Base-by-base conservation (phyloP, 2,329 filamentous ascomycete species). In the Cladorrhinum sp. region DNA sequence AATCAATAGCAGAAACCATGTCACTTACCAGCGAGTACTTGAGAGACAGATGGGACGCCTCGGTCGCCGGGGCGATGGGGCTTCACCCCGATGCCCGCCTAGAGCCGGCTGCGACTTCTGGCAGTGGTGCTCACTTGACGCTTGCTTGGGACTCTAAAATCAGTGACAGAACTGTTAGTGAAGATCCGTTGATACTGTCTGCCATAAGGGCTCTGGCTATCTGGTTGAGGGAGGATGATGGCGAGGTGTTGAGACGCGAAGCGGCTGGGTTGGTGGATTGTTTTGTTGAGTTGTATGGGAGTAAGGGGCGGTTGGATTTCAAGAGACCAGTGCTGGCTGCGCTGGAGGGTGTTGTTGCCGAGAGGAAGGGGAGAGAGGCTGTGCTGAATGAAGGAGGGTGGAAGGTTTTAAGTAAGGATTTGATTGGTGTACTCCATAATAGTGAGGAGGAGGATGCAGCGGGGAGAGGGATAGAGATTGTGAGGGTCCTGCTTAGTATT, bases 171-270 rank as follows among this genome's bases (percentile, higher is more conserved):
- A 75, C 79, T 8, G 86, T 77, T 2, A 75, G 77, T 1, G 74
- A 79, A 6, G 87, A 90, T 66, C 80, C 83, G 1, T 75, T 90
- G 7, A 76, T 87, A 1, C 77, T 87, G 1, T 81, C 86, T 2
- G 80, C 83, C 0, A 72, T 89, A 21, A 76, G 84, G 50, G 75
- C 82, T 0, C 68, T 90, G 28, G 80, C 85, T 1, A 78, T 89
- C 18, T 90, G 88, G 88, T 74, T 90, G n/a, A 78, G 84, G 7
- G 87, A 90, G 64, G 87, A 90, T 60, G 86, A 89, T 46, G 85
- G 85, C 46, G 81, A 85, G 14, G 73, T 75, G 7, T 69, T 89
- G 42, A 76, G 85, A 10, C 80, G 76, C 54, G 82, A 87, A 67
- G 81, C 80, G 10, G 78, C 80, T 0, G 86, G 85, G 0, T 72